Percentiles rank a stretch among this genome's conserved stretches.
Conservation (phyloP, 306 rosid species). For the Parietaria judaica region DNA sequence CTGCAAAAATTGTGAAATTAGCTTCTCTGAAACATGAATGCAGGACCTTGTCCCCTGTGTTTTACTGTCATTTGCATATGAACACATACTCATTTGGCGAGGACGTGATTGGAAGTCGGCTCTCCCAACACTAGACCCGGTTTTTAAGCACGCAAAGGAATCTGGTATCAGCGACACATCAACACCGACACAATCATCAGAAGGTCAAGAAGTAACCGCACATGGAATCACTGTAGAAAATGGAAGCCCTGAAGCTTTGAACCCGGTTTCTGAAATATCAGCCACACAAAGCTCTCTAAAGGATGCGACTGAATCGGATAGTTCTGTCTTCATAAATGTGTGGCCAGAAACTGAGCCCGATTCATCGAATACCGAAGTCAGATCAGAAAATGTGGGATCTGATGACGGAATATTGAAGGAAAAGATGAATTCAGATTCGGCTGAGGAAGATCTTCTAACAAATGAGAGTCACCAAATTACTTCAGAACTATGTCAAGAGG, state of each 20-base stretch:
- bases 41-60: conserved; percentile 98
- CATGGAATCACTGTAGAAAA: conserved; percentile 8
- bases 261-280: conserved; percentile 14
- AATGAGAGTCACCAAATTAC: conserved; percentile 21
- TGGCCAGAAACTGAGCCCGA: conserved; percentile 15
- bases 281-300: conserved; percentile 20
- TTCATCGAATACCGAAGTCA: conserved; percentile 16
- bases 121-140: conserved; percentile 28
- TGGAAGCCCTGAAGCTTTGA: conserved; percentile 25
- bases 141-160: conserved; percentile 21
- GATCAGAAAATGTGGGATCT: conserved; percentile 19
- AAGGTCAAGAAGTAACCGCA: conserved; percentile 21
- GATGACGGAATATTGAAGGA: conserved; percentile 15
- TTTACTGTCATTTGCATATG: conserved; percentile 64
- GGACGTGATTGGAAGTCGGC: conserved; percentile 69
- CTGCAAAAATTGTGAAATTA: neutral
- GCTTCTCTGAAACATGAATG: conserved; percentile 9
- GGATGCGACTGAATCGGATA: neutral
- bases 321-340: neutral
- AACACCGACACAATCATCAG: conserved; percentile 18
- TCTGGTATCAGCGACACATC: conserved; percentile 16
- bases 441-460: conserved; percentile 14
- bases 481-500: conserved; percentile 27
- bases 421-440: conserved; percentile 16
- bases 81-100: conserved; percentile 89